These are phyloP conservation scores for Trichoderma semiorbis DNA, from an alignment of 2,329 filamentous ascomycete species.

Conservation along the genomic window DNA sequence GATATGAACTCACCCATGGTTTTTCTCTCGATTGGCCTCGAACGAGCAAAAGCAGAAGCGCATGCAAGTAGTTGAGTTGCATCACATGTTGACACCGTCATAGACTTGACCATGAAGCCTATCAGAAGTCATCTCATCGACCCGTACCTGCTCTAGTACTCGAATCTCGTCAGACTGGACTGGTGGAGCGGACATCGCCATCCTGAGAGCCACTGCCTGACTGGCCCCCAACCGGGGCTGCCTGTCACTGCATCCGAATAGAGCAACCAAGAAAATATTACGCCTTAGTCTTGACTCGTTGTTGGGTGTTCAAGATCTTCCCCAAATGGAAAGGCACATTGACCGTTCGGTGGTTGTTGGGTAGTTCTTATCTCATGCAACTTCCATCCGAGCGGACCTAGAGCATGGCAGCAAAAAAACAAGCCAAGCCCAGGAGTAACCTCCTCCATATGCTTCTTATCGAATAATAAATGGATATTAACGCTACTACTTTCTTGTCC, in stretches of 20 bases:
- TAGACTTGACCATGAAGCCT: neutral
- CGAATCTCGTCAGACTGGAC: neutral
- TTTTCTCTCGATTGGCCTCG: neutral
- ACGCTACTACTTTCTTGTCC: neutral
- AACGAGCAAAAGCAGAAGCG: neutral
- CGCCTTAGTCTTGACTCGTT: neutral
- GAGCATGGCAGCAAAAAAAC: neutral
- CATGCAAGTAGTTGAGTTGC: neutral
- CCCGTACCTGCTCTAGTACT: neutral
- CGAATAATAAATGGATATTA: neutral
- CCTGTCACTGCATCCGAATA: neutral
- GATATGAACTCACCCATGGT: neutral
- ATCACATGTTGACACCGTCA: neutral
- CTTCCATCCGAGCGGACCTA: neutral
- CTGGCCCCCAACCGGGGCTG: neutral
- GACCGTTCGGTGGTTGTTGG: neutral
- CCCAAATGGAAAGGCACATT: neutral
- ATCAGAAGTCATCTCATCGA: neutral
- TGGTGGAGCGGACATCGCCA: neutral
- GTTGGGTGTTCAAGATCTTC: neutral
- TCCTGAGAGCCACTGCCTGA: neutral
- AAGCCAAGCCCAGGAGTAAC: neutral
- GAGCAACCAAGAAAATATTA: neutral
- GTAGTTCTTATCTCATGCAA: neutral
- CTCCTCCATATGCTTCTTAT: neutral